These are phyloP conservation scores for Stephania japonica DNA, from an alignment of 164 flowering plant genomes.

Conservation along the genomic window DNA sequence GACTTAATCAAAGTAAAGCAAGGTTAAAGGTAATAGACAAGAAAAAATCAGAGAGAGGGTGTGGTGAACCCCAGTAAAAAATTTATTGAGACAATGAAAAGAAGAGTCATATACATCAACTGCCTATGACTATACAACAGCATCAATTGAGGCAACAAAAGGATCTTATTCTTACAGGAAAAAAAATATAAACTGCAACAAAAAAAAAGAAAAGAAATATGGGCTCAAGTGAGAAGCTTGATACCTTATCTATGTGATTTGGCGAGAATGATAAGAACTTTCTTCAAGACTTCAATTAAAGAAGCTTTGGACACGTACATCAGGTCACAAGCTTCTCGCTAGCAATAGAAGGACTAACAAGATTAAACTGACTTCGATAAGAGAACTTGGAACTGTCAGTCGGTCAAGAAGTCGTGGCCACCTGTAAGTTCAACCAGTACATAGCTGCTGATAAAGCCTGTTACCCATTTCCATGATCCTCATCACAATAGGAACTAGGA, in stretches of 20 bases:
- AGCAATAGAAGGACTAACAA: conserved; percentile 54
- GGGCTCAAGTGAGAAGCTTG: not conserved
- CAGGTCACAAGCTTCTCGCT: conserved; percentile 23
- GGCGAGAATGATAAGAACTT: too few species aligned
- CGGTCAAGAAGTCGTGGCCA: conserved; percentile 58
- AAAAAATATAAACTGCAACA: not conserved
- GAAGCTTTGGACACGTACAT: not conserved
- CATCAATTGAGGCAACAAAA: not conserved
- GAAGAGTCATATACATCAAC: conserved; percentile 8
- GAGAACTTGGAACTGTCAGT: conserved; percentile 28
- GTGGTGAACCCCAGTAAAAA: not conserved
- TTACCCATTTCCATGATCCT: conserved; percentile 55
- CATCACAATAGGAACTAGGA: conserved; percentile 40
- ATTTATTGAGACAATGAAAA: conserved; percentile 1
- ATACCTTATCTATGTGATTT: conserved; percentile 5
- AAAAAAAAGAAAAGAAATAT: conserved; percentile 8
- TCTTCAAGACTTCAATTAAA: too few species aligned
- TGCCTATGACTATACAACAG: not conserved
- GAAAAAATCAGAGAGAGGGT: not conserved
- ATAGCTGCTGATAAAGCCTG: conserved; percentile 99
- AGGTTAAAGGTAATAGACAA: too few species aligned
- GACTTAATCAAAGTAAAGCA: too few species aligned
- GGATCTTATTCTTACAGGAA: not conserved
- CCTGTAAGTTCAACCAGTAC: conserved; percentile 99
- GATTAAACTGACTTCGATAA: conserved; percentile 41